These are phyloP conservation scores for Candida piceae DNA, from an alignment of 805 yeast species.

Conservation along the genomic window DNA sequence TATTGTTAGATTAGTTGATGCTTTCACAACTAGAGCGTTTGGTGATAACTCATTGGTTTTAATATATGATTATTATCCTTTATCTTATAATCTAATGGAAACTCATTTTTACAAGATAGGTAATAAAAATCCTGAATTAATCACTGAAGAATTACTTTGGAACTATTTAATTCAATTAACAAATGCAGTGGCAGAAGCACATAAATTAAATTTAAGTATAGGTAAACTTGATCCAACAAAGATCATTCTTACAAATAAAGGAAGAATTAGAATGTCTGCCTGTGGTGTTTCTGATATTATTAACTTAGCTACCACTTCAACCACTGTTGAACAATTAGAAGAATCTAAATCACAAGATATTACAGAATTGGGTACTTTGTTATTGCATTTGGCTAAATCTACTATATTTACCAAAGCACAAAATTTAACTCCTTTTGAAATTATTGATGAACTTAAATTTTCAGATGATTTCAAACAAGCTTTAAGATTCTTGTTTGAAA, in stretches of 20 bases:
- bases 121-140: constrained; percentile 38
- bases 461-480: constrained; percentile 43
- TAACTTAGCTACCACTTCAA: constrained; percentile 25
- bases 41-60: constrained; percentile 73
- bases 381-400: constrained; percentile 48
- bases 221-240: constrained; percentile 61
- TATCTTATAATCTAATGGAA: constrained; percentile 65
- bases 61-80: constrained; percentile 82
- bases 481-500: constrained; percentile 32
- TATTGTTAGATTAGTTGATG: constrained; percentile 66
- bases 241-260: constrained; percentile 66
- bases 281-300: constrained; percentile 71
- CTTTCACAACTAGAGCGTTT: constrained; percentile 82
- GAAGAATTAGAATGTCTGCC: constrained; percentile 65
- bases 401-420: constrained; percentile 22
- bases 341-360: constrained; percentile 44
- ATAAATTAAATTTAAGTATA: constrained; percentile 57
- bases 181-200: constrained; percentile 63
- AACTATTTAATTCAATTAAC: constrained; percentile 68
- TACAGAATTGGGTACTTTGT: constrained; percentile 50
- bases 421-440: constrained; percentile 13
- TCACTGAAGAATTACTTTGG: constrained; percentile 72
- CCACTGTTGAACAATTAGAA: constrained; percentile 28
- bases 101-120: constrained; percentile 48
- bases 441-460: constrained; percentile 30